These are phyloP conservation scores for Inonotus obliquus DNA, from an alignment of 1,284 basidiomycete genomes.

Conservation along the genomic window DNA sequence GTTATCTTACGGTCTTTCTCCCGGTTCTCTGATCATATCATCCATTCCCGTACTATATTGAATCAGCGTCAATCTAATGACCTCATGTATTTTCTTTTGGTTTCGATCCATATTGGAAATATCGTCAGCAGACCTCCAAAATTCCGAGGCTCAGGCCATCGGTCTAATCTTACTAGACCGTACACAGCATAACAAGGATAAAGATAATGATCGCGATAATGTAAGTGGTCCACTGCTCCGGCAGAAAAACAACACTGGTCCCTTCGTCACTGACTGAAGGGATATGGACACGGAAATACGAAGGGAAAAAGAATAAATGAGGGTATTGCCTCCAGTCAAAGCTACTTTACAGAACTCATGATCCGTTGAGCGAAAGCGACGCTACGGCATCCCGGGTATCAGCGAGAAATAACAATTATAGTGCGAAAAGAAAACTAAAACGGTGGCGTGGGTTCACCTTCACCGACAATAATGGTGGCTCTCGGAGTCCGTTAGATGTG, in stretches of 20 bases:
- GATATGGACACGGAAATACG: not conserved
- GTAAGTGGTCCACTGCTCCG: conserved; percentile 6
- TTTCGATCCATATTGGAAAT: not conserved
- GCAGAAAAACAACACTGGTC: not conserved
- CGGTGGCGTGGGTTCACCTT: not conserved
- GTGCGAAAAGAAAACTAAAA: not conserved
- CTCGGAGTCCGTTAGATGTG: not conserved
- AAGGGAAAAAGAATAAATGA: not conserved
- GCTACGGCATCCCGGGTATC: conserved; percentile 4
- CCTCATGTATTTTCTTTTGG: not conserved
- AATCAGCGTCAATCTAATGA: not conserved
- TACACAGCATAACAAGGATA: conserved; percentile 7
- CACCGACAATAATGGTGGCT: not conserved
- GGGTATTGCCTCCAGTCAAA: not conserved
- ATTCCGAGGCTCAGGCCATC: conserved; percentile 7
- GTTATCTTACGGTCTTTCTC: not conserved
- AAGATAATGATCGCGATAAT: conserved; percentile 12
- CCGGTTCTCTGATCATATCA: not conserved
- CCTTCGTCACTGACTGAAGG: conserved; percentile 5
- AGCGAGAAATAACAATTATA: not conserved
- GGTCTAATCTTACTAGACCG: not conserved
- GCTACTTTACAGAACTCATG: not conserved
- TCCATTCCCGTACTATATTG: not conserved
- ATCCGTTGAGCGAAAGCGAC: conserved; percentile 1
- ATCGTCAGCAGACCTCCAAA: conserved; percentile 6